A percentile compares a stretch with the other conserved stretches of the same genome.
Conservation (phyloP, 768 basidiomycete species). For the Suillus subalutaceus region DNA sequence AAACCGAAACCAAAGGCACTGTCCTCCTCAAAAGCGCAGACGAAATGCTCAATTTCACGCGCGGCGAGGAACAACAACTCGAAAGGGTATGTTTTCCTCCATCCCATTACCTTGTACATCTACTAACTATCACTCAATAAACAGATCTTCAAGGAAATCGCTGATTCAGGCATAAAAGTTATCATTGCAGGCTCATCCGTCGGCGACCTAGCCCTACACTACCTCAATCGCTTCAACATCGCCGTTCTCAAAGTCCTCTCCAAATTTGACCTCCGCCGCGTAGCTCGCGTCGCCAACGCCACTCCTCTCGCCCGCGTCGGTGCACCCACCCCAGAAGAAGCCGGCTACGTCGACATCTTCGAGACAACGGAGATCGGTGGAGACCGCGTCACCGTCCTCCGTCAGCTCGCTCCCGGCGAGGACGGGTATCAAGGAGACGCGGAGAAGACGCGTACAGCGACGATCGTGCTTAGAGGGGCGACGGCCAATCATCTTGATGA, state of each 20-base stretch:
- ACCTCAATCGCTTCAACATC: slow-evolving; percentile 91
- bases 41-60: slow-evolving; percentile 96
- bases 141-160: slow-evolving; percentile 96
- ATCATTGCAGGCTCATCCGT: slow-evolving; percentile 92
- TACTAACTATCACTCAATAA: not conserved
- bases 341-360: slow-evolving; percentile 90
- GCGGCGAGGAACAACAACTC: slow-evolving; percentile 94
- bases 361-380: slow-evolving; percentile 97
- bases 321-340: slow-evolving; percentile 95
- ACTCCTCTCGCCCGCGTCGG: slow-evolving; percentile 96
- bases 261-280: slow-evolving; percentile 94
- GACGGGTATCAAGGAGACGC: slow-evolving; percentile 56
- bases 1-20: slow-evolving; percentile 99
- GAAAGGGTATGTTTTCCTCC: slow-evolving; percentile 63
- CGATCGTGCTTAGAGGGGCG: slow-evolving; percentile 93
- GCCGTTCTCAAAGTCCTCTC: slow-evolving; percentile 96
- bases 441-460: slow-evolving; percentile 87
- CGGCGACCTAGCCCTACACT: slow-evolving; percentile 96
- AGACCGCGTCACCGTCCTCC: slow-evolving; percentile 94
- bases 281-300: slow-evolving; percentile 95
- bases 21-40: slow-evolving; percentile 94
- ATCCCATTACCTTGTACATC: not conserved
- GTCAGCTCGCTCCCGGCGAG: slow-evolving; percentile 76
- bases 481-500: slow-evolving; percentile 95
- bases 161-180: slow-evolving; percentile 91